Evolutionary conservation across 371 early-diverging fungal genomes (phyloP), one percentile per base, ranked within the genome.

Genomic region (Mortierella sp.): DNA sequence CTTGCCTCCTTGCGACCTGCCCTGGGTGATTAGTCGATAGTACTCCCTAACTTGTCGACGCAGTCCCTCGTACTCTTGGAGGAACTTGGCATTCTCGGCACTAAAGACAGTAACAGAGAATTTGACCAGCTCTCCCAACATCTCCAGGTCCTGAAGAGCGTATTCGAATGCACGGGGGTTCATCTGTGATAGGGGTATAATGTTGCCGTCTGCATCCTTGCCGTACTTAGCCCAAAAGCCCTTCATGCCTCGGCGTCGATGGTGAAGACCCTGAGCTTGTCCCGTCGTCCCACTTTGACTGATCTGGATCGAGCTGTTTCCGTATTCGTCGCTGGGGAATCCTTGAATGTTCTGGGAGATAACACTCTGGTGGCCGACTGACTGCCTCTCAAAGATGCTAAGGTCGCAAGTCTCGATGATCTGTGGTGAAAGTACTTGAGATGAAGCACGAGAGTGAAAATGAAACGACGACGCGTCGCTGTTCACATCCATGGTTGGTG

Each of bases 171-270:
- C 85, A 2, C 79, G 79, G 2, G 85, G 85, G 68, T 84, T 75
- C 81, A 84, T 77, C 57, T 76, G 58, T 21, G 81, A 78, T 31
- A 84, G 76, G 8, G 85, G 79, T 38, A 84, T 79, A 11, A 81
- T 74, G 50, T 79, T 74, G 31, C 85, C 85, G n/a, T 79, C 57
- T 9, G 75, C 47, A 54, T 84, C 85, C 57, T 58, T 76, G 58
- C 85, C 85, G 70, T 84, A 84, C 38, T 79, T 79, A 1, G 77
- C n/a, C 85, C 81, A 81, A 42, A 84, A 84, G 38, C 85, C 85
- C 42, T 84, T 84, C 72, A 84, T 70, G 26, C 85, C 85, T 47
- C 81, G 73, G 7, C 76, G 52, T 24, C 81, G 78, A 1, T 52
- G 42, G 10, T 10, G 68, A 0, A 38, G 42, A 24, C 34, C 44